Evolutionary conservation across 2,329 filamentous ascomycete genomes (phyloP).

Genomic region (Diplodia corticola): DNA sequence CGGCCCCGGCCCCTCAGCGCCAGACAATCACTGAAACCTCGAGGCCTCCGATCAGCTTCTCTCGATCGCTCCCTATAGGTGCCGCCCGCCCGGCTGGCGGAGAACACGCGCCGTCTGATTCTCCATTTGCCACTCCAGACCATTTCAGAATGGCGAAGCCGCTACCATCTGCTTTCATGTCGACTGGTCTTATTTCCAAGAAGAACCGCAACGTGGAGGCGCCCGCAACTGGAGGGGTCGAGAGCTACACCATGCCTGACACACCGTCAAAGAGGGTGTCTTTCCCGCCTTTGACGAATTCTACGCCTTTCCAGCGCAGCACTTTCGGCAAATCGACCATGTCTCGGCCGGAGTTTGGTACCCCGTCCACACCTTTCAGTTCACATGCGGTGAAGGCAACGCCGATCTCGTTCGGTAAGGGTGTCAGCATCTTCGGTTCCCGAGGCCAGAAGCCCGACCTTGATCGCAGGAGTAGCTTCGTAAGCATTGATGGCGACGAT

Average conservation of each 20-base stretch:
- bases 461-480: slow-evolving; percentile 67
- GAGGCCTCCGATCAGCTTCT: slow-evolving; percentile 52
- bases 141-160: slow-evolving; percentile 76
- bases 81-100: slow-evolving; percentile 53
- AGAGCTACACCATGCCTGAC: slow-evolving; percentile 76
- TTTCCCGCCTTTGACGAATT: slow-evolving; percentile 63
- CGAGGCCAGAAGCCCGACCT: slow-evolving; percentile 31
- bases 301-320: slow-evolving; percentile 49
- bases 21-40: slow-evolving; percentile 28
- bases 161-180: slow-evolving; percentile 83
- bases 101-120: slow-evolving; percentile 49
- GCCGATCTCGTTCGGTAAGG: slow-evolving; percentile 67
- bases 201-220: slow-evolving; percentile 79
- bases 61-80: slow-evolving; percentile 73
- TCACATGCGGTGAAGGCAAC: slow-evolving; percentile 61
- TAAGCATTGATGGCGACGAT: slow-evolving; percentile 80
- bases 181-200: slow-evolving; percentile 92
- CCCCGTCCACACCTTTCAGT: slow-evolving; percentile 80
- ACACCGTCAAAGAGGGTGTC: slow-evolving; percentile 92
- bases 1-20: slow-evolving; percentile 33
- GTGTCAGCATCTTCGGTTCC: slow-evolving; percentile 61
- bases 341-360: slow-evolving; percentile 71
- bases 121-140: slow-evolving; percentile 70
- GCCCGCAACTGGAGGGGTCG: slow-evolving; percentile 50
- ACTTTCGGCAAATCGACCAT: slow-evolving; percentile 63